These are phyloP conservation scores for Fusarium sp. DNA, from an alignment of 2,329 filamentous ascomycete species.

Conservation along the genomic window DNA sequence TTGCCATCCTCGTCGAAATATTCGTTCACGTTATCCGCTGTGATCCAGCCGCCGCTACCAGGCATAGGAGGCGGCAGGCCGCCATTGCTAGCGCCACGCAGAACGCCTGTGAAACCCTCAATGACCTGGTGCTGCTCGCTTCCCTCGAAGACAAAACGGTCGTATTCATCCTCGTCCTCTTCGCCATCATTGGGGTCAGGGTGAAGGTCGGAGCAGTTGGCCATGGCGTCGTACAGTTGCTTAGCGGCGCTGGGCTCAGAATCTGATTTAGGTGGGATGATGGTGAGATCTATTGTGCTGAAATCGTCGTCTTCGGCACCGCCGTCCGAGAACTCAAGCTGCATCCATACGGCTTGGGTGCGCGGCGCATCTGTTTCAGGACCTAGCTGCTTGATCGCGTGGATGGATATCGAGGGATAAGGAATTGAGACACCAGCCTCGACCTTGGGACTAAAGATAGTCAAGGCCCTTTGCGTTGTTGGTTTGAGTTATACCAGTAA, in stretches of 20 bases:
- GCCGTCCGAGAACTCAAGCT: constrained; percentile 72
- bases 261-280: constrained; percentile 63
- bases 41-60: constrained; percentile 86
- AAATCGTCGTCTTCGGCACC: constrained; percentile 72
- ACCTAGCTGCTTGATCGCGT: constrained; percentile 74
- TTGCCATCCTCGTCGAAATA: constrained; percentile 86
- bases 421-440: constrained; percentile 74
- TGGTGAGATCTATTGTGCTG: constrained; percentile 73
- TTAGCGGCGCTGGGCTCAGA: constrained; percentile 43
- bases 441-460: constrained; percentile 70
- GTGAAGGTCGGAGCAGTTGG: constrained; percentile 80
- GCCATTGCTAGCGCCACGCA: constrained; percentile 60
- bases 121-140: constrained; percentile 62
- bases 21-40: constrained; percentile 87
- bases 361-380: constrained; percentile 52
- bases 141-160: constrained; percentile 69
- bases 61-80: constrained; percentile 75
- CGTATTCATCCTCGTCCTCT: constrained; percentile 66
- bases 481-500: neutral
- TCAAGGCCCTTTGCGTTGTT: constrained; percentile 57
- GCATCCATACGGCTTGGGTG: constrained; percentile 71
- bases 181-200: constrained; percentile 73
- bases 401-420: constrained; percentile 80
- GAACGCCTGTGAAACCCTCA: constrained; percentile 68
- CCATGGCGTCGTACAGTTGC: constrained; percentile 75